phyloP scores from a whole-genome alignment of 75 land plant genomes.

The Sequoiadendron giganteum region DNA sequence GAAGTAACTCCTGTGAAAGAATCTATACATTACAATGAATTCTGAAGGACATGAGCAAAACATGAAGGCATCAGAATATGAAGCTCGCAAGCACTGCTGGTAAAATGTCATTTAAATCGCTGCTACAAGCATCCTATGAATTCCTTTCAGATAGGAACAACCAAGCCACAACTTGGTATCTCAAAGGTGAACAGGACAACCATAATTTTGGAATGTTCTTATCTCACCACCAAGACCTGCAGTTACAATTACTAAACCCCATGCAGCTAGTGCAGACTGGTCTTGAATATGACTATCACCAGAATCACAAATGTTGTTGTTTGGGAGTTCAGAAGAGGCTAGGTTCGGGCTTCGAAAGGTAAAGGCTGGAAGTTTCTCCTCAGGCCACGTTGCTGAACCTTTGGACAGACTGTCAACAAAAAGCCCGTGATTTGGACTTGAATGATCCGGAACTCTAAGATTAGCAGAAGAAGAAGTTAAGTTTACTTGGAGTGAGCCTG shows the following conservation, averaged over 20 bases:
- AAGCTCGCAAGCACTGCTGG: background rate
- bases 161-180: background rate
- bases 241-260: constrained; percentile 93
- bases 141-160: background rate
- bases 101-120: constrained; percentile 2
- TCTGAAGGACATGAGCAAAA: background rate
- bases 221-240: constrained; percentile 85
- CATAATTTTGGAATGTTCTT: constrained; percentile 86
- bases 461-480: constrained; percentile 5
- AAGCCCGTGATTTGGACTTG: constrained; percentile 3
- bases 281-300: background rate
- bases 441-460: background rate
- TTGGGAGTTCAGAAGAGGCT: background rate
- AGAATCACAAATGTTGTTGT: constrained; percentile 16
- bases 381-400: constrained; percentile 73
- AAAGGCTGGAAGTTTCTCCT: constrained; percentile 56
- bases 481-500: background rate
- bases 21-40: constrained; percentile 19
- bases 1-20: constrained; percentile 12
- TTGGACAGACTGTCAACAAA: constrained; percentile 5
- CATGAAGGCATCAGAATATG: background rate
- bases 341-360: constrained; percentile 25
- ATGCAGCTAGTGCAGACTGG: constrained; percentile 34
- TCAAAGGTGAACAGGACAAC: constrained; percentile 53
- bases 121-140: background rate